Evolutionary conservation across 306 rosid species (phyloP).

Genomic region (Hippophae rhamnoides): DNA sequence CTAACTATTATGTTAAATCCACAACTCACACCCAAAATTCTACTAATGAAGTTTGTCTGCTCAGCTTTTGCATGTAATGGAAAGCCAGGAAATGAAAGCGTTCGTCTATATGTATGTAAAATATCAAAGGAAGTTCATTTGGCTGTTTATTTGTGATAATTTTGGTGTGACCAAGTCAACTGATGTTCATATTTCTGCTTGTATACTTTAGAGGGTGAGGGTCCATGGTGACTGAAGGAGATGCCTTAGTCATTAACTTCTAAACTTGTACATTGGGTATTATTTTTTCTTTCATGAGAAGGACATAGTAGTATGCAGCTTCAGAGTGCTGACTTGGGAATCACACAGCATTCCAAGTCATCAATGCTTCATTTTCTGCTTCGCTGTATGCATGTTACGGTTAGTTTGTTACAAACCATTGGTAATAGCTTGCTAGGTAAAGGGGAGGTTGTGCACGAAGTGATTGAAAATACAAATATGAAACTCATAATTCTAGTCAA

Average conservation of each 20-base stretch:
- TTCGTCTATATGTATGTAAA: background rate
- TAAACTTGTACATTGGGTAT: too few relatives aligned
- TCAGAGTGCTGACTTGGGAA: too few relatives aligned
- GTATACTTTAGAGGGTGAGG: too few relatives aligned
- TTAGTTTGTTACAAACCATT: background rate
- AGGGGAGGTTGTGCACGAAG: background rate
- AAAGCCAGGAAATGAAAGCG: background rate
- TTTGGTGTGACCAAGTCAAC: too few relatives aligned
- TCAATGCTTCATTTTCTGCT: background rate
- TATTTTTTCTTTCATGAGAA: too few relatives aligned
- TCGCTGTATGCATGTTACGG: background rate
- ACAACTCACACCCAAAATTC: background rate
- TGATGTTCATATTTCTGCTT: too few relatives aligned
- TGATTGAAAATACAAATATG: background rate
- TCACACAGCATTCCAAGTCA: too few relatives aligned
- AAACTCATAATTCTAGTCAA: background rate
- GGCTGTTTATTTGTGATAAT: too few relatives aligned
- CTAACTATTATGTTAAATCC: background rate
- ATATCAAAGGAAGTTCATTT: too few relatives aligned
- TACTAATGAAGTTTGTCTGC: background rate
- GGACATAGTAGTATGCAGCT: too few relatives aligned
- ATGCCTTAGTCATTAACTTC: too few relatives aligned
- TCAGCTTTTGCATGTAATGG: background rate
- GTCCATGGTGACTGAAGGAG: too few relatives aligned
- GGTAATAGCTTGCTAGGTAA: background rate